Evolutionary conservation across 106 monocot genomes (phyloP), one percentile per base, ranked within the genome.

Genomic region (Acorus gramineus): DNA sequence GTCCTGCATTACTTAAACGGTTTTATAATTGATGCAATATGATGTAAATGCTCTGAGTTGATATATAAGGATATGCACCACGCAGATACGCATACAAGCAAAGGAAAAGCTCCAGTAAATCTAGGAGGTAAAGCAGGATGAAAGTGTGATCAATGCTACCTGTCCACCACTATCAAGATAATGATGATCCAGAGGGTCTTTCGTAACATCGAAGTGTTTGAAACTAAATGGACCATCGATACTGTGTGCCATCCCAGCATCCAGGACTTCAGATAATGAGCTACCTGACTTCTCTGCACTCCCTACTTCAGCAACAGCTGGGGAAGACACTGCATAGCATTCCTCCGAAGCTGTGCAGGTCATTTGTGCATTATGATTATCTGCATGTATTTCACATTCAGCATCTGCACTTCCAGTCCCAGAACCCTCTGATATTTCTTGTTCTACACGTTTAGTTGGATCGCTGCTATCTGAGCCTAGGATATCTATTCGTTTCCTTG

Each of bases 141-240:
- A 11, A 46, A 59, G 14, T 56, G 8, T 55, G 67, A 46, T 4
- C n/a, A 4, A 60, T 60, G 14, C 7, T 79, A 93, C 93, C 93
- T 81, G 82, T 13, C 53, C 82, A 69, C 8, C 78, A 7, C 50
- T 57, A 67, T 54, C 66, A 51, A 79, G 63, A 73, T 75, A 98
- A 83, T 85, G 73, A 73, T 98, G 87, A 57, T 98, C 96, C 42
- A 73, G 42, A 46, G 96, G 87, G 60, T 75, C 73, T 56, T 75
- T 76, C 42, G 66, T 46, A 61, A 87, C 75, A 70, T 98, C 96
- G 77, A 98, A 98, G 72, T 98, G 91, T 63, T 83, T 91, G 68
- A 88, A 91, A 44, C 46, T 54, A 69, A 52, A 58, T 62, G 49
- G 9, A 47, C 59, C 74, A 66, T 50, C 69, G 11, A 44, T 42